Evolutionary conservation across 768 basidiomycete genomes (phyloP), one percentile per base, ranked within the genome.

Genomic region (Gymnopilus dilepis): DNA sequence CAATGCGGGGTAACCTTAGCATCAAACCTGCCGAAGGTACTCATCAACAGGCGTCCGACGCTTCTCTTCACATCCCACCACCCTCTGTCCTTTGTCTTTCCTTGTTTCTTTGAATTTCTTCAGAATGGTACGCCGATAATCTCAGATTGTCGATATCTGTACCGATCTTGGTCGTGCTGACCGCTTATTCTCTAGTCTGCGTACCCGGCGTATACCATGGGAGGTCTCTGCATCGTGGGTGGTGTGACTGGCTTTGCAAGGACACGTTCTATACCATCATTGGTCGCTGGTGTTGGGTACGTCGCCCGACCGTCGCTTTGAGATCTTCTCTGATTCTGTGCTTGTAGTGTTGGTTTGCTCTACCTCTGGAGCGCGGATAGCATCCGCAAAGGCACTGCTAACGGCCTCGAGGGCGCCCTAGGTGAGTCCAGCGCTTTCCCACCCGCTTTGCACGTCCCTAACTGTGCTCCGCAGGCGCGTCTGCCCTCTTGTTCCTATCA

Each of bases 251-350:
- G 91, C 30, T 92, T 85, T 63, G 84, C 78, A 6, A 80, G 84
- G 66, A 91, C 88, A 61, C 84, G 88, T 22, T 94, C 92, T 31
- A 78, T 94, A 30, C 94, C 93, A 6, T 94, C 94, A 12, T 73
- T 95, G 41, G 85, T 94, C 19, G 93, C 93, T 59, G 93, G 93
- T 38, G 83, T 92, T 43, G 81, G 88, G 92, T 94, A 67, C 42
- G 86, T 65, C 30, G 37, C 4, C 13, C 6, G 15, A 15, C 30
- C 24, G 30, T 13, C 24, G n/a, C 15, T 34, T 60, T 64, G 21
- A 56, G 34, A 13, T 22, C 8, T 26, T 40, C 17, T 24, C 11
- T 48, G 12, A 19, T 3, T 43, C 43, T 38, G 13, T 37, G 24
- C 0, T 63, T 59, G 13, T 45, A 92, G 91, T 67, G 91, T 95